These are phyloP conservation scores for Suillus sp. DNA, from an alignment of 768 basidiomycete species.

Conservation along the genomic window DNA sequence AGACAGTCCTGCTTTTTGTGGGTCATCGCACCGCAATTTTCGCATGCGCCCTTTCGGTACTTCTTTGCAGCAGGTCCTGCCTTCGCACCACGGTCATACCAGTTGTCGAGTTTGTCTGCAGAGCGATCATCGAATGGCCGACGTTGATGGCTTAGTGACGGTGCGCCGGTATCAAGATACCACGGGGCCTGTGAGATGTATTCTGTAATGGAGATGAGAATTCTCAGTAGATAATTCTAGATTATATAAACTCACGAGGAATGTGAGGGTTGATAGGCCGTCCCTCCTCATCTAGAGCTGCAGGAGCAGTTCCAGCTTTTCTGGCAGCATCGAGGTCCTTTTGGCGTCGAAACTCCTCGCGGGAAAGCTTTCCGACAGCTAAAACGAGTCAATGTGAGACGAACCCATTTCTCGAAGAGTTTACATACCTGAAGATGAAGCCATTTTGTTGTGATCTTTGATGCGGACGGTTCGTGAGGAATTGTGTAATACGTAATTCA, in stretches of 20 bases:
- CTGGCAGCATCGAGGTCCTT: conserved; percentile 98
- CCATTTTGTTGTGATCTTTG: conserved; percentile 2
- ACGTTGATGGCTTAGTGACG: conserved; percentile 94
- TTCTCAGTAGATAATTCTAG: conserved; percentile 7
- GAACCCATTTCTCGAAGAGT: background rate
- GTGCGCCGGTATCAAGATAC: conserved; percentile 95
- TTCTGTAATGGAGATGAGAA: conserved; percentile 49
- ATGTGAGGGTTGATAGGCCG: conserved; percentile 98
- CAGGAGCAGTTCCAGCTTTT: conserved; percentile 97
- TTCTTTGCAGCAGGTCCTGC: conserved; percentile 94
- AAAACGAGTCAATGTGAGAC: background rate
- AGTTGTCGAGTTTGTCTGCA: conserved; percentile 73
- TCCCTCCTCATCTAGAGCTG: conserved; percentile 94
- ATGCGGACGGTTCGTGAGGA: background rate
- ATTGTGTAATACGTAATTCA: background rate
- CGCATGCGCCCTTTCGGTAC: conserved; percentile 96
- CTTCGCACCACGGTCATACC: conserved; percentile 88
- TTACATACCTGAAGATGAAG: conserved; percentile 7
- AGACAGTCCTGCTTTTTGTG: conserved; percentile 92
- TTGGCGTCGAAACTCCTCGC: conserved; percentile 92
- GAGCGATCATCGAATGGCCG: conserved; percentile 62
- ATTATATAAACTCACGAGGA: conserved; percentile 68
- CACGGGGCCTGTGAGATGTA: conserved; percentile 99
- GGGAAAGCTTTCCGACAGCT: conserved; percentile 81
- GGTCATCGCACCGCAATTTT: conserved; percentile 97